phyloP scores from a whole-genome alignment of 345 rosid species.

The Salix dunnii region DNA sequence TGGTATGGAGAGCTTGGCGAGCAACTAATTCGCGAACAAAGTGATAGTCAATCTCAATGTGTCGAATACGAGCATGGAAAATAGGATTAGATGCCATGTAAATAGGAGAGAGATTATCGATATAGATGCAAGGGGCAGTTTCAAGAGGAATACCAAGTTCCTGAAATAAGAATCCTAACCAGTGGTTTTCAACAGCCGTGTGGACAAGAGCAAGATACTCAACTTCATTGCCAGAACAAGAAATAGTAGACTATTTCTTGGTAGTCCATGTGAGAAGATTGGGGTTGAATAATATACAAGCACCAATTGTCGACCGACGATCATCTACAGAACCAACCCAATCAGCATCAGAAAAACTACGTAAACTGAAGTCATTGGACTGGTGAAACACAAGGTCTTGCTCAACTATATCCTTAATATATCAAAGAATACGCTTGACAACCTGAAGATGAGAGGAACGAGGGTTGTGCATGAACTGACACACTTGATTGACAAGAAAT shows the following conservation, averaged over 20 bases:
- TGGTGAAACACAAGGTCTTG: not conserved
- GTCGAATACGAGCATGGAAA: not conserved
- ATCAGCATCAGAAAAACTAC: not conserved
- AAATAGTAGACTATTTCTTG: not conserved
- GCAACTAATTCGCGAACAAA: not conserved
- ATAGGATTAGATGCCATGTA: not conserved
- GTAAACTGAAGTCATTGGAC: not conserved
- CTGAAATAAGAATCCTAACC: not conserved
- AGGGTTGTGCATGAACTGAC: not conserved
- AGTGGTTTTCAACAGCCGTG: accelerated
- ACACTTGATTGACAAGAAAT: accelerated
- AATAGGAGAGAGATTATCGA: not conserved
- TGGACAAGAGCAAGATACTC: not conserved
- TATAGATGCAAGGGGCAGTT: not conserved
- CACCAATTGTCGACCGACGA: not conserved
- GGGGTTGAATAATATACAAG: not conserved
- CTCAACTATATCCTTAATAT: not conserved
- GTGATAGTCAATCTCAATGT: not conserved
- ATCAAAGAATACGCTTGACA: not conserved
- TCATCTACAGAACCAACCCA: not conserved
- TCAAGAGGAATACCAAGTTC: not conserved
- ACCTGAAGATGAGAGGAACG: not conserved
- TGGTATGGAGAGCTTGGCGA: not conserved
- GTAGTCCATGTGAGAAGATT: not conserved
- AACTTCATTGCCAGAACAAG: accelerated